Percentiles rank a stretch among this genome's conserved stretches.
These are phyloP conservation scores for Decorospora gaudefroyi DNA, from an alignment of 2,329 filamentous ascomycete species.

Conservation along the genomic window DNA sequence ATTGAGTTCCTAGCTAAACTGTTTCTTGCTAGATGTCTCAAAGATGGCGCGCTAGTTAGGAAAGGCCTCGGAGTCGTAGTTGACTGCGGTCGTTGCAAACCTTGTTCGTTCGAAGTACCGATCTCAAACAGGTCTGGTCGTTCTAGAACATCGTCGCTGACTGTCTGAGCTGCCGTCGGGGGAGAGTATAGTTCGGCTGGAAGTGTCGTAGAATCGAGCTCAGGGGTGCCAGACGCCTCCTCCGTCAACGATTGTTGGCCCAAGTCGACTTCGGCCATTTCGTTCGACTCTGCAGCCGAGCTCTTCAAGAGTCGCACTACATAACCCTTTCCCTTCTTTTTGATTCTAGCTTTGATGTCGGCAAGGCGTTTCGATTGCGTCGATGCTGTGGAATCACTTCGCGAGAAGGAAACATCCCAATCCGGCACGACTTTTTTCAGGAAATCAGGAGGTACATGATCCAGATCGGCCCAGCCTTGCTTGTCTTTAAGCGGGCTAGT, in stretches of 20 bases:
- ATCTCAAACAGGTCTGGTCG: conserved; percentile 28
- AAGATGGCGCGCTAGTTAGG: neutral
- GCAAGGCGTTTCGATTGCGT: conserved; percentile 33
- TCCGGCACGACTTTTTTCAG: conserved; percentile 39
- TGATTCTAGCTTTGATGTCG: conserved; percentile 41
- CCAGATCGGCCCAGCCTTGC: conserved; percentile 38
- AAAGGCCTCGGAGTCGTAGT: neutral
- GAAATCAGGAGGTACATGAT: conserved; percentile 36
- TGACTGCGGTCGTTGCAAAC: conserved; percentile 10
- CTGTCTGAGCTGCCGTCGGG: neutral
- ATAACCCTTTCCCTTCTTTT: conserved; percentile 43
- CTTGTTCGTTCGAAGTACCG: conserved; percentile 31
- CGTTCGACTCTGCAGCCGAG: conserved; percentile 27
- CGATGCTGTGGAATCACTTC: conserved; percentile 34
- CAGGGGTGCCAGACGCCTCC: conserved; percentile 10
- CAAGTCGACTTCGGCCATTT: conserved; percentile 38
- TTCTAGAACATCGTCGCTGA: neutral
- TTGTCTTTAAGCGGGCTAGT: conserved; percentile 30
- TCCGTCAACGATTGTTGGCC: conserved; percentile 12
- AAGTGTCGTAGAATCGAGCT: conserved; percentile 26
- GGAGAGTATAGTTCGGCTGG: conserved; percentile 27
- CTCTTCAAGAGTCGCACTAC: conserved; percentile 39
- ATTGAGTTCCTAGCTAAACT: conserved; percentile 17
- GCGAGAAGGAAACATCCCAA: conserved; percentile 35
- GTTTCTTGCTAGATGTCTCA: neutral